A percentile compares a stretch with the other conserved stretches of the same genome.
Conservation (phyloP, 768 basidiomycete genomes). For the Galerina marginata region DNA sequence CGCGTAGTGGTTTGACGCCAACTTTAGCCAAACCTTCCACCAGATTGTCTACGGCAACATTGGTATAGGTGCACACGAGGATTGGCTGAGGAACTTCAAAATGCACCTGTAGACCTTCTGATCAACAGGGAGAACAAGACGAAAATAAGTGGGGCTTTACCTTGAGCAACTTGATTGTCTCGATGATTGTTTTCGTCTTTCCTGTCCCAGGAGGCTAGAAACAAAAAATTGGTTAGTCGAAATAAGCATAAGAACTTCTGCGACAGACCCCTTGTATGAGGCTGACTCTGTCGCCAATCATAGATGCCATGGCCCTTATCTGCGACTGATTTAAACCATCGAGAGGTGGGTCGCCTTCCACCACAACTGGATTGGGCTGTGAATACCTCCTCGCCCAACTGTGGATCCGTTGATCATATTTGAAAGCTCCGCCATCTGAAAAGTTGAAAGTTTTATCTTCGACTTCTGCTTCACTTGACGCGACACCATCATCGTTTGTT, state of each 20-base stretch:
- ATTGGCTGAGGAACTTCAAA: slow-evolving; percentile 86
- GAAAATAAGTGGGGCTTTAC: slow-evolving; percentile 33
- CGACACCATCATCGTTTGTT: not conserved
- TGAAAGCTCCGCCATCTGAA: slow-evolving; percentile 51
- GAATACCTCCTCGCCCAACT: slow-evolving; percentile 83
- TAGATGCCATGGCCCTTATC: slow-evolving; percentile 80
- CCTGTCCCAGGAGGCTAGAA: slow-evolving; percentile 88
- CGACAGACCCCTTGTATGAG: slow-evolving; percentile 84
- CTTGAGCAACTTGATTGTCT: slow-evolving; percentile 82
- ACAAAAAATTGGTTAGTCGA: slow-evolving; percentile 7
- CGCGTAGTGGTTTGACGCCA: slow-evolving; percentile 75
- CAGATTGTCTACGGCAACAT: slow-evolving; percentile 91
- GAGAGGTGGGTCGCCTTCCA: slow-evolving; percentile 82
- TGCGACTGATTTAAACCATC: slow-evolving; percentile 75
- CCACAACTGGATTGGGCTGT: slow-evolving; percentile 55
- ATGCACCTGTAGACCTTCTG: slow-evolving; percentile 52
- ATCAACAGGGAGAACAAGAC: not conserved
- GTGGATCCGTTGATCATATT: slow-evolving; percentile 74
- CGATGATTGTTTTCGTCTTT: slow-evolving; percentile 92
- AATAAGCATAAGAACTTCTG: not conserved
- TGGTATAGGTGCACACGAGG: slow-evolving; percentile 93
- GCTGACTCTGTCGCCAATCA: slow-evolving; percentile 80
- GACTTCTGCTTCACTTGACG: slow-evolving; percentile 4
- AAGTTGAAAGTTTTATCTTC: not conserved
- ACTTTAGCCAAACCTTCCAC: slow-evolving; percentile 70